A percentile compares a stretch with the other conserved stretches of the same genome.
Evolutionary conservation across 768 basidiomycete genomes (phyloP).

Genomic region (Phlebiopsis flavidoalba): DNA sequence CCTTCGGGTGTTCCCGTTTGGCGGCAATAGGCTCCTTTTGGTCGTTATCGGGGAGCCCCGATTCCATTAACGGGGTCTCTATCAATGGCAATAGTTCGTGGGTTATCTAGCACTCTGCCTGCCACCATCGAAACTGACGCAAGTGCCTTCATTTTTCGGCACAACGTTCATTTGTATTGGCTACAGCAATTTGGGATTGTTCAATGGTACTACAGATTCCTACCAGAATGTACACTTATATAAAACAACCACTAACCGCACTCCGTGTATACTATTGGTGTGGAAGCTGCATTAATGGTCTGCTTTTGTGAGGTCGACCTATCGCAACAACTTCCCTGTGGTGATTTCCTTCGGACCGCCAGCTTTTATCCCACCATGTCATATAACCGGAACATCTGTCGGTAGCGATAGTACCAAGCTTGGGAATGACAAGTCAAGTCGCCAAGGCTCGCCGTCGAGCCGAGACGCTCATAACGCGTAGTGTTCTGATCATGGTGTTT

Average conservation of each 20-base stretch:
- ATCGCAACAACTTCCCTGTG: conserved; percentile 32
- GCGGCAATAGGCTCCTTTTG: background rate
- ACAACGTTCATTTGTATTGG: background rate
- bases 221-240: background rate
- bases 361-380: conserved; percentile 80
- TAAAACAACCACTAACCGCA: too few relatives aligned
- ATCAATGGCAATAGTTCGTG: too few relatives aligned
- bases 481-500: conserved; percentile 89
- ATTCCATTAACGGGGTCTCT: too few relatives aligned
- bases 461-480: conserved; percentile 87
- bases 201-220: background rate
- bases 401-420: conserved; percentile 85
- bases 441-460: conserved; percentile 87
- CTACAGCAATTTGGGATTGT: background rate
- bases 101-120: too few relatives aligned
- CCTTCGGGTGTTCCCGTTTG: too few relatives aligned
- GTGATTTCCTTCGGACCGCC: conserved; percentile 80
- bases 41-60: background rate
- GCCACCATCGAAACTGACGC: background rate
- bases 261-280: background rate
- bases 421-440: conserved; percentile 96
- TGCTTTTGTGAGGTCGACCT: background rate
- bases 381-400: conserved; percentile 78
- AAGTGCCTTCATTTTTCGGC: background rate
- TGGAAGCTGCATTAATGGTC: background rate